These are phyloP conservation scores for Aspergillus brunneoviolaceus DNA, from an alignment of 2,329 filamentous ascomycete species.

Conservation along the genomic window DNA sequence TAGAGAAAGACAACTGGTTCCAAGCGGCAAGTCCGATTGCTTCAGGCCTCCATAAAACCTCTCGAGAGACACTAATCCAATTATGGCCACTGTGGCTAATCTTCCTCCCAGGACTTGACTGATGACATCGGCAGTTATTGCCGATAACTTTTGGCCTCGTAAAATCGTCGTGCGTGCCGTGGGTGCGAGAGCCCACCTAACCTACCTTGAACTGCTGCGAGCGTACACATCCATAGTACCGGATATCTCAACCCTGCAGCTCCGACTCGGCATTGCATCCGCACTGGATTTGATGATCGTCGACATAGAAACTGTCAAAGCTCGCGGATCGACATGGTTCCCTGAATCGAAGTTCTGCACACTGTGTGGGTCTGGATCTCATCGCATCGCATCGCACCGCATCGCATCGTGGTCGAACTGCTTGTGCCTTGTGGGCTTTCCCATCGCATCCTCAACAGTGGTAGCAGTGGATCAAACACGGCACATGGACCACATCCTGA, in stretches of 20 bases:
- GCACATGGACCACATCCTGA: no score
- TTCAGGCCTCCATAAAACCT: no score
- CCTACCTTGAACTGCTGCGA: background rate
- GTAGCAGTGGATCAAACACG: background rate
- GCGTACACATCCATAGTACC: background rate
- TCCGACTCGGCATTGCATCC: background rate
- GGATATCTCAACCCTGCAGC: background rate
- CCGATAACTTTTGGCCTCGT: background rate
- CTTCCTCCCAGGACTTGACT: background rate
- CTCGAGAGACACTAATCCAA: no score
- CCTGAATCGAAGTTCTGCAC: background rate
- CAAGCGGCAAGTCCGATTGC: background rate
- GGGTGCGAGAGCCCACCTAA: background rate
- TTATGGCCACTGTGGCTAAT: no score
- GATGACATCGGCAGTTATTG: background rate
- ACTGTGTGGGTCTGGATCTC: background rate
- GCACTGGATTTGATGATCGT: background rate
- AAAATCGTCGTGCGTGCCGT: background rate
- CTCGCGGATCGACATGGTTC: background rate
- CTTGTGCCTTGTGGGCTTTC: no score
- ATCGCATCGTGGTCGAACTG: background rate
- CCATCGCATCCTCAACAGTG: background rate
- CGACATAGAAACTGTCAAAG: background rate
- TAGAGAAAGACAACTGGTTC: no score
- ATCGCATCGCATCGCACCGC: background rate